Percentiles rank a stretch among this genome's conserved stretches.
Evolutionary conservation across 2,329 filamentous ascomycete species (phyloP).

Genomic region (Cladosporium sp.): DNA sequence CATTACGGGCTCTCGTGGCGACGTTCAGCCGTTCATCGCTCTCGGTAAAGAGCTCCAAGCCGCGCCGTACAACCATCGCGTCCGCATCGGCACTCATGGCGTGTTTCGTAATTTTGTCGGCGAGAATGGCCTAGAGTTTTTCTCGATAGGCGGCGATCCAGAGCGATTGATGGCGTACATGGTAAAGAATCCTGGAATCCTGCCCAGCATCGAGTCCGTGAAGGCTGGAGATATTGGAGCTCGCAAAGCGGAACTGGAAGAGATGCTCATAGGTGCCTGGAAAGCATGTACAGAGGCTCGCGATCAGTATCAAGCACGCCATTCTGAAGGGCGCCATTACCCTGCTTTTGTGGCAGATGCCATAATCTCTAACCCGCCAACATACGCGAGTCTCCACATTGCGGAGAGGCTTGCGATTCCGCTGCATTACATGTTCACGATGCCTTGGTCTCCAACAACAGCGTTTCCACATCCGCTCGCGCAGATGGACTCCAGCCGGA

Average conservation of each 20-base stretch:
- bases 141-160: constrained; percentile 67
- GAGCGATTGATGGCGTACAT: constrained; percentile 57
- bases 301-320: constrained; percentile 50
- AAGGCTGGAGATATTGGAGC: constrained; percentile 22
- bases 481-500: constrained; percentile 63
- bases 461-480: constrained; percentile 81
- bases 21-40: constrained; percentile 70
- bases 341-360: constrained; percentile 79
- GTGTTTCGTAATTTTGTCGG: constrained; percentile 63
- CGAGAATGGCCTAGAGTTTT: constrained; percentile 68
- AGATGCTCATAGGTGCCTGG: constrained; percentile 26
- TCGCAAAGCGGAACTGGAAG: constrained; percentile 18
- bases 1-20: constrained; percentile 67
- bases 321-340: constrained; percentile 36
- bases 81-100: constrained; percentile 66
- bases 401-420: constrained; percentile 68
- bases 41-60: constrained; percentile 57
- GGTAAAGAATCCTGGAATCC: constrained; percentile 29
- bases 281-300: constrained; percentile 30
- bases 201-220: constrained; percentile 22
- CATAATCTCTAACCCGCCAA: constrained; percentile 70
- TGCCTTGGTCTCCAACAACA: constrained; percentile 82
- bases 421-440: constrained; percentile 83
- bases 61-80: constrained; percentile 58
- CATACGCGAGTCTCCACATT: constrained; percentile 67